These are phyloP conservation scores for Nematocida sp. DNA, from an alignment of 371 early-diverging fungal species.

Conservation along the genomic window DNA sequence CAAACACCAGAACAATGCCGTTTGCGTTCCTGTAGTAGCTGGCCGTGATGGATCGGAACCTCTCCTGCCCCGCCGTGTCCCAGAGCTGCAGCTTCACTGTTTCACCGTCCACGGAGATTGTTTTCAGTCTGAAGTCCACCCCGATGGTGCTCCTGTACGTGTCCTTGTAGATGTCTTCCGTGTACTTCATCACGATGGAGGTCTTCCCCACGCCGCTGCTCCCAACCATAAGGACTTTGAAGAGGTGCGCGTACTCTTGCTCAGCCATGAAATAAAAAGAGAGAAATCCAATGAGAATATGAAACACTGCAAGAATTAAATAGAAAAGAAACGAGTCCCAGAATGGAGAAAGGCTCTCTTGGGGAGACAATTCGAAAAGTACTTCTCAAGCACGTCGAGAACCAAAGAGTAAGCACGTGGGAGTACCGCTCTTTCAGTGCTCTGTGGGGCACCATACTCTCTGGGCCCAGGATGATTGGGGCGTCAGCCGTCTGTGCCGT, in stretches of 20 bases:
- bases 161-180: constrained; percentile 88
- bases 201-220: constrained; percentile 97
- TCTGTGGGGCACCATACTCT: constrained; percentile 4
- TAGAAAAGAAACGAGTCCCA: background rate
- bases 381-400: background rate
- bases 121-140: constrained; percentile 98
- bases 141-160: constrained; percentile 95
- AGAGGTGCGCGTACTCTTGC: constrained; percentile 73
- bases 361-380: constrained; percentile 24
- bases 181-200: constrained; percentile 82
- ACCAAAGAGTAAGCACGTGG: constrained; percentile 20
- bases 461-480: background rate
- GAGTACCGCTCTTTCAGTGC: background rate
- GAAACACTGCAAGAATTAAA: constrained; percentile 8
- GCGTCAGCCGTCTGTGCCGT: background rate
- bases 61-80: constrained; percentile 99
- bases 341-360: constrained; percentile 26
- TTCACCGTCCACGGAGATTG: constrained; percentile 76
- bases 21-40: constrained; percentile 73
- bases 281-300: constrained; percentile 8
- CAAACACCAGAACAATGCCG: constrained; percentile 95
- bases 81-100: constrained; percentile 90
- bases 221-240: constrained; percentile 92
- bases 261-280: constrained; percentile 47
- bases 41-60: constrained; percentile 95